Evolutionary conservation across 257 asterid species (phyloP).

Genomic region (Dorcoceras hygrometricum): DNA sequence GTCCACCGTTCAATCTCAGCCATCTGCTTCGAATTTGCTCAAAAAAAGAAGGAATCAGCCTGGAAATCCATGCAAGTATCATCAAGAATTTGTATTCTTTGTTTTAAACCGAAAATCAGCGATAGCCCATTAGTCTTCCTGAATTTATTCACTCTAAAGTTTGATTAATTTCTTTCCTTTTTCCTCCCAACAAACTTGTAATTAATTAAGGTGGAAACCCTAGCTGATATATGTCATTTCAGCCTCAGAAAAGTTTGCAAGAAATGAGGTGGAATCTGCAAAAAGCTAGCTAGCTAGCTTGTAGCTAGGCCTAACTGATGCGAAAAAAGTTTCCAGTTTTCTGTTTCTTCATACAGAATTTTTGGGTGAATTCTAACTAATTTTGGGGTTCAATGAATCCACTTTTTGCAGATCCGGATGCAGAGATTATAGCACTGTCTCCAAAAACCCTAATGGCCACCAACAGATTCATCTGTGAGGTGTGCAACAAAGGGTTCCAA

Average conservation of each 20-base stretch:
- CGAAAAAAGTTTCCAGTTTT: neutral
- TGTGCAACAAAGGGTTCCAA: conserved; percentile 82
- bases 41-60: conserved; percentile 69
- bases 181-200: conserved; percentile 15
- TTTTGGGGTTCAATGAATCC: neutral
- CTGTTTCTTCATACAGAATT: neutral
- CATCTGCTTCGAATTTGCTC: conserved; percentile 25
- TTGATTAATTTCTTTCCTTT: neutral
- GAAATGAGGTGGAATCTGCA: conserved; percentile 19
- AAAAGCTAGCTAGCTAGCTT: neutral
- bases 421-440: conserved; percentile 71
- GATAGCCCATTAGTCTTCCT: neutral
- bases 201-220: conserved; percentile 12
- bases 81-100: neutral
- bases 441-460: conserved; percentile 84
- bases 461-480: conserved; percentile 74
- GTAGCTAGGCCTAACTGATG: neutral
- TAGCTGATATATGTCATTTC: neutral
- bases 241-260: neutral
- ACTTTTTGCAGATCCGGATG: conserved; percentile 56
- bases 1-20: conserved; percentile 20
- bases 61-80: conserved; percentile 80
- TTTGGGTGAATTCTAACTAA: neutral
- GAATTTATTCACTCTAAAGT: conserved; percentile 7
- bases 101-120: neutral